These are phyloP conservation scores for Septoria petroselini DNA, from an alignment of 2,329 filamentous ascomycete genomes.

Conservation along the genomic window DNA sequence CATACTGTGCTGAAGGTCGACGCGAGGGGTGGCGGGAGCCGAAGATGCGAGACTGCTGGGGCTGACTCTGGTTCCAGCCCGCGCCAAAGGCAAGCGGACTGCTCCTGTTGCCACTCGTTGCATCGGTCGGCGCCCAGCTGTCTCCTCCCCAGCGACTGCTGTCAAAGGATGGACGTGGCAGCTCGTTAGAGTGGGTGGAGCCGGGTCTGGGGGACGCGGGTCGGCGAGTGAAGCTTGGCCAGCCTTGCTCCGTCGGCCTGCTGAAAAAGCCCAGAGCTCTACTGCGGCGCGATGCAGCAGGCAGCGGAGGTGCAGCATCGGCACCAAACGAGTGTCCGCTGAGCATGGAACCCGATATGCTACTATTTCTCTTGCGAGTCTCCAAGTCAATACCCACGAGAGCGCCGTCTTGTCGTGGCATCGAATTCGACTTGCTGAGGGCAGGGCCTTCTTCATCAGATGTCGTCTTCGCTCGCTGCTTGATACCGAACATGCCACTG, in stretches of 20 bases:
- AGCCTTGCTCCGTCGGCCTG: constrained; percentile 40
- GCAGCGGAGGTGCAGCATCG: constrained; percentile 25
- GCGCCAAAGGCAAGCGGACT: constrained; percentile 39
- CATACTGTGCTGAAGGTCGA: constrained; percentile 74
- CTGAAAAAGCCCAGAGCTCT: constrained; percentile 48
- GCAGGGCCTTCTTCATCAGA: constrained; percentile 66
- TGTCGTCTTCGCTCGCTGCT: constrained; percentile 59
- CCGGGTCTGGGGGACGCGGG: constrained; percentile 58
- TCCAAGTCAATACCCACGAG: constrained; percentile 34
- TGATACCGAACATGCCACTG: constrained; percentile 53
- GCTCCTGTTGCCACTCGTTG: constrained; percentile 37
- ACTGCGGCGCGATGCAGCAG: constrained; percentile 38
- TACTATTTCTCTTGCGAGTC: constrained; percentile 51
- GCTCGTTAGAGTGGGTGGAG: constrained; percentile 52
- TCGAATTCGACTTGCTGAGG: constrained; percentile 60
- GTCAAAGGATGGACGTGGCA: constrained; percentile 75
- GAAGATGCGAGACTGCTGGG: constrained; percentile 31
- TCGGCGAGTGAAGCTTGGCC: constrained; percentile 39
- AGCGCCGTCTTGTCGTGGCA: constrained; percentile 58
- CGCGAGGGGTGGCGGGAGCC: constrained; percentile 72
- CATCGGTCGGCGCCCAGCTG: constrained; percentile 33
- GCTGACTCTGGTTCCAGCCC: constrained; percentile 55
- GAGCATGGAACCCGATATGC: constrained; percentile 47
- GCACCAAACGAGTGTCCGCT: constrained; percentile 37
- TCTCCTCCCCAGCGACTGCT: constrained; percentile 53